phyloP scores from a whole-genome alignment of 495 filamentous ascomycete species.

The Aspergillus saccharolyticus region DNA sequence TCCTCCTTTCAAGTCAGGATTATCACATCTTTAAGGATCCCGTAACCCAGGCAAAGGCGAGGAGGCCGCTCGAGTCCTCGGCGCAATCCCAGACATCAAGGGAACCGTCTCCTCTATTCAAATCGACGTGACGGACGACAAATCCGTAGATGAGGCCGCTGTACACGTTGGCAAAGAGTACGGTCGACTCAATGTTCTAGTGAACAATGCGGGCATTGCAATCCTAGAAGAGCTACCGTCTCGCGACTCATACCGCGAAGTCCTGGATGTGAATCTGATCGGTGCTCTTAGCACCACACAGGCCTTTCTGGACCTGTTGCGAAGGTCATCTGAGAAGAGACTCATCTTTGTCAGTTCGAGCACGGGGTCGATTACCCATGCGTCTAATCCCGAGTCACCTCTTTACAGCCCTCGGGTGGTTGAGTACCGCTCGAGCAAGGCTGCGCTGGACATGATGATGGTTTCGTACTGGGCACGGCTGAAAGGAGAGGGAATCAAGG shows the following conservation, averaged over 20 bases:
- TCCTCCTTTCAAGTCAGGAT: constrained; percentile 2
- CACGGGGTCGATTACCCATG: constrained; percentile 30
- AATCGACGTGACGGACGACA: constrained; percentile 29
- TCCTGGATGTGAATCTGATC: constrained; percentile 36
- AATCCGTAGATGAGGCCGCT: constrained; percentile 21
- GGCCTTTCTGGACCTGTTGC: constrained; percentile 36
- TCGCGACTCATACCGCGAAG: constrained; percentile 17
- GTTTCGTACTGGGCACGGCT: constrained; percentile 13
- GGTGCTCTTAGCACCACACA: constrained; percentile 33
- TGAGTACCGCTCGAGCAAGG: constrained; percentile 38
- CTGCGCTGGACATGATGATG: constrained; percentile 40
- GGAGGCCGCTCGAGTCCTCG: background rate
- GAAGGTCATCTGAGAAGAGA: constrained; percentile 28
- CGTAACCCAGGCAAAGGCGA: constrained; percentile 5
- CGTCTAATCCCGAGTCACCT: constrained; percentile 21
- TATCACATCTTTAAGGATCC: constrained; percentile 9
- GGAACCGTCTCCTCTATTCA: constrained; percentile 19
- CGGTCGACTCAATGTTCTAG: constrained; percentile 26
- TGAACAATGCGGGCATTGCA: constrained; percentile 32
- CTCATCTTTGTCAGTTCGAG: constrained; percentile 37
- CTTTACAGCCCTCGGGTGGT: constrained; percentile 18
- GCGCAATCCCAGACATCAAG: background rate
- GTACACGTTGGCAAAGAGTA: constrained; percentile 21
- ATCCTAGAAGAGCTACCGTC: constrained; percentile 1
- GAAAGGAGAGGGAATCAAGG: constrained; percentile 16